These are phyloP conservation scores for Suhomyces taliae DNA, from an alignment of 1,139 yeast genomes.

Conservation along the genomic window DNA sequence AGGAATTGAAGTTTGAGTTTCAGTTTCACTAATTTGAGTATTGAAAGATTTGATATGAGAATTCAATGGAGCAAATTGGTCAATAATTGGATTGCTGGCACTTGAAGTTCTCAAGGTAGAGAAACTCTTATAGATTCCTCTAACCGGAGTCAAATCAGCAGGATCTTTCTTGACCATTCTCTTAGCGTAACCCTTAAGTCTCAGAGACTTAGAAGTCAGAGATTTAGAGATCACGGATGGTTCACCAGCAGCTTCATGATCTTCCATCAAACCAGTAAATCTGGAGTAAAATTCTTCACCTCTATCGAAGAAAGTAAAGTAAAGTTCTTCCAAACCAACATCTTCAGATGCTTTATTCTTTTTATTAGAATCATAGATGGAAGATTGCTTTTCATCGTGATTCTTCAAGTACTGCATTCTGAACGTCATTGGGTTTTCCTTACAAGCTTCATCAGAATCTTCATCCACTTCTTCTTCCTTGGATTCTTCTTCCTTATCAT, in stretches of 20 bases:
- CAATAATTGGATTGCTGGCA: conserved; percentile 12
- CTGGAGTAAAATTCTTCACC: conserved; percentile 29
- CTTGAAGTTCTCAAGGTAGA: conserved; percentile 17
- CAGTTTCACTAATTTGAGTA: not conserved
- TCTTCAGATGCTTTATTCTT: conserved; percentile 28
- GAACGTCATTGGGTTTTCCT: conserved; percentile 22
- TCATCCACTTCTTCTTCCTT: conserved; percentile 12
- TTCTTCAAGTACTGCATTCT: conserved; percentile 22
- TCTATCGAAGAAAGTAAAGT: conserved; percentile 60
- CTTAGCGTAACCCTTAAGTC: conserved; percentile 15
- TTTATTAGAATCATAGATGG: conserved; percentile 5
- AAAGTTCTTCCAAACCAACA: conserved; percentile 63
- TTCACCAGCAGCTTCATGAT: conserved; percentile 10
- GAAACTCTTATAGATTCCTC: conserved; percentile 12
- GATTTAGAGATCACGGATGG: conserved; percentile 10
- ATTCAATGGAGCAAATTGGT: conserved; percentile 12
- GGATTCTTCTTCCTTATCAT: conserved; percentile 6
- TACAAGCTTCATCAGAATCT: not conserved
- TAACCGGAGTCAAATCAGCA: not conserved
- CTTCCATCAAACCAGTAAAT: conserved; percentile 23
- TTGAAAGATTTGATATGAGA: conserved; percentile 6
- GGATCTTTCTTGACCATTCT: conserved; percentile 11
- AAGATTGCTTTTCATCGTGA: conserved; percentile 6
- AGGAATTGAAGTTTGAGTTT: not conserved
- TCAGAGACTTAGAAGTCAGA: conserved; percentile 11